Conservation (phyloP, 441 rosid genomes). For the Biscutella laevigata region DNA sequence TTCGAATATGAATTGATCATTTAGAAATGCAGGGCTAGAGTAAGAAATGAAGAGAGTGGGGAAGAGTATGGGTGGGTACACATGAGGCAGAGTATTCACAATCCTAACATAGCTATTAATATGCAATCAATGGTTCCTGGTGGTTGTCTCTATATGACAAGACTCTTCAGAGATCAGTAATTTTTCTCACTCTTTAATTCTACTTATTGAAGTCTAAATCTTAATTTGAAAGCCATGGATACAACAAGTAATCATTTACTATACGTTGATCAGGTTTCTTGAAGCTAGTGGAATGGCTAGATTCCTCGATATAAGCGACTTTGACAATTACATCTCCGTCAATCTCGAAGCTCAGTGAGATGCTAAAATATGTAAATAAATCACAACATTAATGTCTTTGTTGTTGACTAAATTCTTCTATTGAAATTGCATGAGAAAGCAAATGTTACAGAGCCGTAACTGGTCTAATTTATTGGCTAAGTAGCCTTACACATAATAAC, state of each 20-base stretch:
- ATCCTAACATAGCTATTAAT: slow-evolving; percentile 74
- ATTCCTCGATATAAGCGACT: slow-evolving; percentile 46
- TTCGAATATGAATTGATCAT: not conserved
- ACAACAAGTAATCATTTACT: not conserved
- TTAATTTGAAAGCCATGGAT: not conserved
- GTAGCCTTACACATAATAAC: too few species aligned
- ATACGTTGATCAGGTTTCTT: slow-evolving; percentile 50
- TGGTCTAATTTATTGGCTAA: too few species aligned
- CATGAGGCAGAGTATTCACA: slow-evolving; percentile 85
- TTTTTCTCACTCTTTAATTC: not conserved
- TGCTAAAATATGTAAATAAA: not conserved
- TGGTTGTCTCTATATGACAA: slow-evolving; percentile 52
- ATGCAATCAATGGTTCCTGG: slow-evolving; percentile 65
- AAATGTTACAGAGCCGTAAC: too few species aligned
- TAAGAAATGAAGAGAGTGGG: slow-evolving; percentile 44
- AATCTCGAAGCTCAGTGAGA: slow-evolving; percentile 14
- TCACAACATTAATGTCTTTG: not conserved
- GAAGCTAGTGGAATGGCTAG: slow-evolving; percentile 46
- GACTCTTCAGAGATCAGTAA: slow-evolving; percentile 47
- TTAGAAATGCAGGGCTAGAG: slow-evolving; percentile 45
- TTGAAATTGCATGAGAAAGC: too few species aligned
- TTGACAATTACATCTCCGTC: slow-evolving; percentile 33
- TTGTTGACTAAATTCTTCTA: too few species aligned
- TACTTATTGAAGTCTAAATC: not conserved
- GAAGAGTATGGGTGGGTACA: slow-evolving; percentile 74